phyloP scores from a whole-genome alignment of 495 filamentous ascomycete genomes.

The Evernia prunastri region DNA sequence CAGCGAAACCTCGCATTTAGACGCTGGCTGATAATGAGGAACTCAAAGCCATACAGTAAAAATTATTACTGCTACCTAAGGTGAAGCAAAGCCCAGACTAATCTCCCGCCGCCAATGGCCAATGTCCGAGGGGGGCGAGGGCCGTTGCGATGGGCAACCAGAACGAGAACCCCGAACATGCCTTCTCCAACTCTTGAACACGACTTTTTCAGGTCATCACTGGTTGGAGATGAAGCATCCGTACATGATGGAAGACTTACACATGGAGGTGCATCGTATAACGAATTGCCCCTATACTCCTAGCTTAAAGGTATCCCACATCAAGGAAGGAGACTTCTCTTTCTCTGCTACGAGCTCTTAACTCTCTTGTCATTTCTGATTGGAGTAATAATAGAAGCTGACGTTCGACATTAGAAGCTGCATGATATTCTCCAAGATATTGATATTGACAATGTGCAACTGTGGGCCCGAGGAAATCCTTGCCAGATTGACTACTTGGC shows the following conservation, averaged over 20 bases:
- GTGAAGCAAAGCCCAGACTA: neutral
- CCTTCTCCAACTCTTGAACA: neutral
- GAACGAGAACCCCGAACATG: neutral
- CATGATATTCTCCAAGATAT: constrained; percentile 29
- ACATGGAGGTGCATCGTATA: constrained; percentile 18
- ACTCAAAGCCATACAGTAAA: neutral
- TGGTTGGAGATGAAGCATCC: constrained; percentile 42
- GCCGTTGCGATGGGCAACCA: constrained; percentile 5
- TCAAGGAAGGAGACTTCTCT: neutral
- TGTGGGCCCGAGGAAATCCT: constrained; percentile 42
- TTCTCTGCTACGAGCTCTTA: neutral
- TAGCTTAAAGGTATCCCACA: constrained; percentile 15
- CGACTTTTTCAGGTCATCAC: constrained; percentile 50
- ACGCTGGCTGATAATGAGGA: neutral
- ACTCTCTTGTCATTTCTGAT: neutral
- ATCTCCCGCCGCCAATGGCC: neutral
- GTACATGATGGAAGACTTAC: constrained; percentile 31
- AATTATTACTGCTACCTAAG: neutral
- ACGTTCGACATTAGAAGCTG: constrained; percentile 33
- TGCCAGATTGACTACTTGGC: constrained; percentile 41
- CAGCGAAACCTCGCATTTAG: neutral
- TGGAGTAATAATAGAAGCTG: neutral
- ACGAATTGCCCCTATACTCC: constrained; percentile 18
- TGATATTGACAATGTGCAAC: constrained; percentile 23
- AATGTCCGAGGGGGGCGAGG: no score